These are phyloP conservation scores for Bryoglossum gracile DNA, from an alignment of 495 filamentous ascomycete genomes.

Conservation along the genomic window DNA sequence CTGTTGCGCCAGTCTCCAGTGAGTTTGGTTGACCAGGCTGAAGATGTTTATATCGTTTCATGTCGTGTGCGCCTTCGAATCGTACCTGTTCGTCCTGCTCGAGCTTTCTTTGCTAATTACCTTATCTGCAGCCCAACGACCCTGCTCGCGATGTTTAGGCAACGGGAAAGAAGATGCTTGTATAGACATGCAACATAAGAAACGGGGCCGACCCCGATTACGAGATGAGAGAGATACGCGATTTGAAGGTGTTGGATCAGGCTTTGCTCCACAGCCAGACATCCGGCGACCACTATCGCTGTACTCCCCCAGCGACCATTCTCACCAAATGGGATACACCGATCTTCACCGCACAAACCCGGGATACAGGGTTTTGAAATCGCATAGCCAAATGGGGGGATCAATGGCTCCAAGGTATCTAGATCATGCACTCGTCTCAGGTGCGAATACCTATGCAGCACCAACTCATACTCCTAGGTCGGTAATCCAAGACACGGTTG, in stretches of 20 bases:
- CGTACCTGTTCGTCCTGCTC: not conserved
- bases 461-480: conserved; percentile 30
- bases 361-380: conserved; percentile 50
- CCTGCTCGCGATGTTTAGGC: conserved; percentile 53
- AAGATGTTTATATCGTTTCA: not conserved
- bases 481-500: conserved; percentile 28
- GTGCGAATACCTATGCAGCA: conserved; percentile 36
- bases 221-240: conserved; percentile 66
- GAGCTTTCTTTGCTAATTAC: conserved; percentile 7
- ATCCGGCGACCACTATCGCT: conserved; percentile 40
- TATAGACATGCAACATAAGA: conserved; percentile 93
- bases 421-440: conserved; percentile 35
- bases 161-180: conserved; percentile 76
- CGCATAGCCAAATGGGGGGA: conserved; percentile 29
- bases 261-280: conserved; percentile 35
- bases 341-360: conserved; percentile 39
- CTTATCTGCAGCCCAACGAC: conserved; percentile 45
- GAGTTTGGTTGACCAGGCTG: no score
- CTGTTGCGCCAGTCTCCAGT: no score
- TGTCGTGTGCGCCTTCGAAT: not conserved
- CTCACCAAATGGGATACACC: conserved; percentile 33
- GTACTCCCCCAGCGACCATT: conserved; percentile 30
- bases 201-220: conserved; percentile 83
- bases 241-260: conserved; percentile 40
- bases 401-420: conserved; percentile 40